A percentile compares a stretch with the other conserved stretches of the same genome.
Conservation (phyloP, 441 rosid species). For the Pelargonium hybrid region DNA sequence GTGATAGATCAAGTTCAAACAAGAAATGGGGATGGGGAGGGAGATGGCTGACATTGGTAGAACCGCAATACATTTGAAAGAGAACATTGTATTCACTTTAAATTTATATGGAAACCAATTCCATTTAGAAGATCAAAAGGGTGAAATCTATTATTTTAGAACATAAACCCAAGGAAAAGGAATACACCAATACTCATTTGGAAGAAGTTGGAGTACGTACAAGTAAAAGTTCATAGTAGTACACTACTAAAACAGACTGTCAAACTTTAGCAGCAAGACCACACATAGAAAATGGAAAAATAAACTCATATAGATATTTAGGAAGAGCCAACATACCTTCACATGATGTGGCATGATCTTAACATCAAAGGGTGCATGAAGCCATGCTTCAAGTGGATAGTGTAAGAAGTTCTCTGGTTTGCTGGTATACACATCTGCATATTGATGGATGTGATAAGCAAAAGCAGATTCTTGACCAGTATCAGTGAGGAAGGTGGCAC, state of each 20-base stretch:
- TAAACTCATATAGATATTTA: neutral
- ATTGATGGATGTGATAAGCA: constrained; percentile 90
- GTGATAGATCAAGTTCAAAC: neutral
- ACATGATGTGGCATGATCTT: constrained; percentile 97
- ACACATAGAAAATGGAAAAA: neutral
- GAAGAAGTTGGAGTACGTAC: too few species aligned
- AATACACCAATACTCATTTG: too few species aligned
- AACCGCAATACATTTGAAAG: neutral
- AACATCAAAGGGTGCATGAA: constrained; percentile 71
- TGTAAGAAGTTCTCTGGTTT: constrained; percentile 82
- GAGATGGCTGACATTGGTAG: neutral
- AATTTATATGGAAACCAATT: neutral
- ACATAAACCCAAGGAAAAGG: too few species aligned
- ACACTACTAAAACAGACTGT: neutral
- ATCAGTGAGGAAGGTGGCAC: constrained; percentile 88
- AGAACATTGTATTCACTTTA: neutral
- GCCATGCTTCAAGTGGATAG: constrained; percentile 83
- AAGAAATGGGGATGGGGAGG: neutral
- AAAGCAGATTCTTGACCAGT: constrained; percentile 94
- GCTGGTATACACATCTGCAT: constrained; percentile 87
- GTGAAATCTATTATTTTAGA: too few species aligned
- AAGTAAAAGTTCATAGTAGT: neutral
- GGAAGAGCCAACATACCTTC: constrained; percentile 40
- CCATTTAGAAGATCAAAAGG: too few species aligned
- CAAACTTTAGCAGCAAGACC: neutral